Conservation (phyloP, 345 rosid species). For the Erysimum cheiranthoides region DNA sequence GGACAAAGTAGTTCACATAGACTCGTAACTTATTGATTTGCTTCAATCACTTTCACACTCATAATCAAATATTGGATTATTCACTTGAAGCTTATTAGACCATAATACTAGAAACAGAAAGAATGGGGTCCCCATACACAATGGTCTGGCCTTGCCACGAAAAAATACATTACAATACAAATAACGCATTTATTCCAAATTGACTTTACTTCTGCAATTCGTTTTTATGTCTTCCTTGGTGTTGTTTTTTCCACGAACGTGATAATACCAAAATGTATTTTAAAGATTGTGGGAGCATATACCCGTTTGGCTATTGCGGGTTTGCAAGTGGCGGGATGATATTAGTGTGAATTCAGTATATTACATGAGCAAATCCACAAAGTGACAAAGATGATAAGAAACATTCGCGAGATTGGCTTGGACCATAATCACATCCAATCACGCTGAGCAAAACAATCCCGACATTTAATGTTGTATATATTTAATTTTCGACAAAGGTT, state of each 20-base stretch:
- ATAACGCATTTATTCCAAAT: constrained; percentile 35
- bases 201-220: constrained; percentile 29
- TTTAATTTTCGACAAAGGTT: not conserved
- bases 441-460: not conserved
- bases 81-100: constrained; percentile 13
- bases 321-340: not conserved
- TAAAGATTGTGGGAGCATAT: not conserved
- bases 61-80: constrained; percentile 31
- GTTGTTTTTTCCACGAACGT: constrained; percentile 12
- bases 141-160: constrained; percentile 11
- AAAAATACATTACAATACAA: constrained; percentile 36
- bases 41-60: constrained; percentile 39
- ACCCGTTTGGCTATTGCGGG: not conserved
- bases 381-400: not conserved
- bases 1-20: constrained; percentile 23
- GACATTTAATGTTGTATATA: constrained; percentile 4
- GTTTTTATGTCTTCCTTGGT: constrained; percentile 13
- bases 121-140: constrained; percentile 31
- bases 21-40: constrained; percentile 8
- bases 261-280: not conserved
- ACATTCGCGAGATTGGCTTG: constrained; percentile 16
- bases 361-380: not conserved
- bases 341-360: not conserved
- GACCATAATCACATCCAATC: constrained; percentile 23
- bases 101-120: constrained; percentile 25